A percentile compares a stretch with the other conserved stretches of the same genome.
Evolutionary conservation across 2,329 filamentous ascomycete species (phyloP).

Genomic region (Phialemonium atrogriseum): DNA sequence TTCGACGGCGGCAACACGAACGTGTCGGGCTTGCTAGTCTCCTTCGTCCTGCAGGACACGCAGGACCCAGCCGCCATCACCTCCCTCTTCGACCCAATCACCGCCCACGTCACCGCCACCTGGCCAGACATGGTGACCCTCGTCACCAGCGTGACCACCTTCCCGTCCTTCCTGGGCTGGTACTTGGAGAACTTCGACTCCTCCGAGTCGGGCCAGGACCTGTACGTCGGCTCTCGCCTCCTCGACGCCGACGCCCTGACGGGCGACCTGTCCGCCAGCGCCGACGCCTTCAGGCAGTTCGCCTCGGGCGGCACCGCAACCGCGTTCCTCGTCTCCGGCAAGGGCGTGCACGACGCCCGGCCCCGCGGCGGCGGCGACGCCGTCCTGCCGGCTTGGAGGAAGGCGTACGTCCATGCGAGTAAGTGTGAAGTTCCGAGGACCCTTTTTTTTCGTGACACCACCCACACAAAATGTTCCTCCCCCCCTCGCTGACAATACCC

Average conservation of each 20-base stretch:
- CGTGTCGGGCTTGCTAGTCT: conserved; percentile 25
- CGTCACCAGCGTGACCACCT: conserved; percentile 11
- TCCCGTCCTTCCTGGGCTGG: conserved; percentile 27
- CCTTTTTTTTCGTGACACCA: not conserved
- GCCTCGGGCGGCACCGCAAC: conserved; percentile 18
- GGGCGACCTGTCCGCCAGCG: conserved; percentile 22
- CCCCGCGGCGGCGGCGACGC: conserved; percentile 12
- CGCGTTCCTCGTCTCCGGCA: conserved; percentile 18
- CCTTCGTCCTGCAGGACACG: conserved; percentile 27
- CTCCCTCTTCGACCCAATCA: conserved; percentile 23
- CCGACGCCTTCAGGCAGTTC: conserved; percentile 27
- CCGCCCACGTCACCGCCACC: conserved; percentile 27
- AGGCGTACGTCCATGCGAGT: conserved; percentile 12
- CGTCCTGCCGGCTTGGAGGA: conserved; percentile 14
- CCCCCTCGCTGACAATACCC: too few species aligned
- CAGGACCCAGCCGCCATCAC: conserved; percentile 15
- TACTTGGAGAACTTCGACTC: conserved; percentile 27
- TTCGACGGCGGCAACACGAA: conserved; percentile 22
- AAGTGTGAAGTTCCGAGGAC: conserved; percentile 1
- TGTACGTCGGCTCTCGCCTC: conserved; percentile 34
- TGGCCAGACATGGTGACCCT: conserved; percentile 23
- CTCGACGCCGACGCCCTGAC: conserved; percentile 28
- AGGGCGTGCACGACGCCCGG: conserved; percentile 12
- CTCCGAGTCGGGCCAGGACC: conserved; percentile 23
- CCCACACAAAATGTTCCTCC: too few species aligned